Evolutionary conservation across 164 flowering plant species (phyloP).

Genomic region (Piper betle): DNA sequence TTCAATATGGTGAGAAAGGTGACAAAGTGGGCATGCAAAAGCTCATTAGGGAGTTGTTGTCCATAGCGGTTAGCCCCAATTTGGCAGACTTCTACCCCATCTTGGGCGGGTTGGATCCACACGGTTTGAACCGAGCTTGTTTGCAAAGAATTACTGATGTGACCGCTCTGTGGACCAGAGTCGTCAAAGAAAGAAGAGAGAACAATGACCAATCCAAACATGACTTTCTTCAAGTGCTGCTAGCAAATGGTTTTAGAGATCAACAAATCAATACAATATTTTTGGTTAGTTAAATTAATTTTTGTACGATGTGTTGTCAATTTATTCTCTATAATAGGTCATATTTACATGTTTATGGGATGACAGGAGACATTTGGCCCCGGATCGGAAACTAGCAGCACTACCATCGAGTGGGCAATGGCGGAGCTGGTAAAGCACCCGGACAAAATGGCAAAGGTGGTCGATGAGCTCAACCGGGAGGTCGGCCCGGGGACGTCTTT

Average conservation of each 20-base stretch:
- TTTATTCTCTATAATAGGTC: too few species aligned
- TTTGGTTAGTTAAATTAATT: conserved; percentile 9
- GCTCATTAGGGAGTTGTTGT: conserved; percentile 7
- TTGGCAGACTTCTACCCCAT: conserved; percentile 23
- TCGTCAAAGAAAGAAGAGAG: conserved; percentile 21
- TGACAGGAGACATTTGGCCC: conserved; percentile 8
- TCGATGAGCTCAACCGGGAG: conserved; percentile 3
- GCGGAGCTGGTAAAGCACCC: conserved; percentile 9
- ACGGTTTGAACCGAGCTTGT: conserved; percentile 12
- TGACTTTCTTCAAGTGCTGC: conserved; percentile 23
- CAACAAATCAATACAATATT: conserved; percentile 22
- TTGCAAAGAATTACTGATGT: conserved; percentile 1
- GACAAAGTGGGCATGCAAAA: conserved; percentile 10
- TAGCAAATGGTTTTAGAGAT: conserved; percentile 11
- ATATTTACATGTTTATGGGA: too few species aligned
- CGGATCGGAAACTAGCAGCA: conserved; percentile 9
- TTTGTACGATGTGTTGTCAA: neutral
- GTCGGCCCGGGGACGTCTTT: conserved; percentile 1
- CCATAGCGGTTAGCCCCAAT: conserved; percentile 14
- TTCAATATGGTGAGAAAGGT: conserved; percentile 7
- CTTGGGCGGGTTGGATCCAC: conserved; percentile 17
- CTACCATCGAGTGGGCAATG: conserved; percentile 11
- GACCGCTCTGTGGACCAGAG: conserved; percentile 14
- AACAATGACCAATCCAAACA: neutral
- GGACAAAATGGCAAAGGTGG: conserved; percentile 3